phyloP scores from a whole-genome alignment of 2,329 filamentous ascomycete genomes.

The Colletotrichum tropicicola region DNA sequence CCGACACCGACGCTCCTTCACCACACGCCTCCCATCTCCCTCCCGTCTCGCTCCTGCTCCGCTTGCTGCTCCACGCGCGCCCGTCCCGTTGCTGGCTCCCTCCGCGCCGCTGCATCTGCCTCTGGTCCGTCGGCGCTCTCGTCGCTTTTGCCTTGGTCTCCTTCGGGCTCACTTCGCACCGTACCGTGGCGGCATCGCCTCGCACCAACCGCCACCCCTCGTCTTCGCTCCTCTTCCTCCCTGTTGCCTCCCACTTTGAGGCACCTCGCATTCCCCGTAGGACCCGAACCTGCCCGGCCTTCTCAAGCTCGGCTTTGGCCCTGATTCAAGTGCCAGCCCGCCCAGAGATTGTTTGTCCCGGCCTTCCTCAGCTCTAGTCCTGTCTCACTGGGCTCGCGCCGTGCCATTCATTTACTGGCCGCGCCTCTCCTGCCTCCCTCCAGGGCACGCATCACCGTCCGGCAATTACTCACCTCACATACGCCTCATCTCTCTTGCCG shows the following conservation, averaged over 20 bases:
- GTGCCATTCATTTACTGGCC: constrained; percentile 11
- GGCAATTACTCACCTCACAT: background rate
- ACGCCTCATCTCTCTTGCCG: constrained; percentile 6
- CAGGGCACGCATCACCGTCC: background rate
- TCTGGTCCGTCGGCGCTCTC: background rate
- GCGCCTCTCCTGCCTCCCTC: background rate
- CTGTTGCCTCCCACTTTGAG: background rate
- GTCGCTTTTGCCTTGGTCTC: background rate
- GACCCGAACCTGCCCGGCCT: background rate
- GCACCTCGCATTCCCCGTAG: constrained; percentile 2
- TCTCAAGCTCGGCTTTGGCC: constrained; percentile 2
- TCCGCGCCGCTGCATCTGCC: constrained; percentile 3
- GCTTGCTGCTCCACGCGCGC: constrained; percentile 28
- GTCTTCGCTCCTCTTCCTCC: background rate
- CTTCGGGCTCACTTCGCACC: background rate
- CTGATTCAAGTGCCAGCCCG: constrained; percentile 20
- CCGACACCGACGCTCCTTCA: background rate
- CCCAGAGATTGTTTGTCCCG: background rate
- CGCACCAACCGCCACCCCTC: too few species aligned
- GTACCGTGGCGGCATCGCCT: background rate
- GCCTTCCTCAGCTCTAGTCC: constrained; percentile 7
- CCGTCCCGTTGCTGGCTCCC: constrained; percentile 2
- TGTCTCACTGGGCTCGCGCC: constrained; percentile 25
- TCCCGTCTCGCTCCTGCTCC: background rate
- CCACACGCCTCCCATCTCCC: background rate